Evolutionary conservation across 306 rosid genomes (phyloP).

Genomic region (Mucuna pruriens): DNA sequence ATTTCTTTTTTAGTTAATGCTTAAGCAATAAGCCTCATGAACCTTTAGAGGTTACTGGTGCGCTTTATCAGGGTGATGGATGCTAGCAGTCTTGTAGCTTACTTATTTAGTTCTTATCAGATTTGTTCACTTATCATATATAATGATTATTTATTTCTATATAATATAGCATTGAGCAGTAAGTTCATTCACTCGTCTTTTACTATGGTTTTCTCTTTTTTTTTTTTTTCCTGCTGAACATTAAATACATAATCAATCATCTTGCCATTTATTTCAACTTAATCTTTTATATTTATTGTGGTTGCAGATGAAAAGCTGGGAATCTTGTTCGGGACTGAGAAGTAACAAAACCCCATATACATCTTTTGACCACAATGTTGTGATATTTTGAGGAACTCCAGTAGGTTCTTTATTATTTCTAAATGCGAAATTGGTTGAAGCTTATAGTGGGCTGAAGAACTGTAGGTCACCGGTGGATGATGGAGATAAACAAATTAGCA

Average conservation of each 20-base stretch:
- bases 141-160: constrained; percentile 25
- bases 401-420: constrained; percentile 5
- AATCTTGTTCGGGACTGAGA: constrained; percentile 19
- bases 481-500: background rate
- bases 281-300: constrained; percentile 31
- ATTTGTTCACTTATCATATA: background rate
- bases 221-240: background rate
- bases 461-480: constrained; percentile 18
- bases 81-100: constrained; percentile 13
- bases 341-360: background rate
- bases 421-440: constrained; percentile 6
- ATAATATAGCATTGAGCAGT: background rate
- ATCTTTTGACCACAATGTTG: too few relatives aligned
- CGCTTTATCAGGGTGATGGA: background rate
- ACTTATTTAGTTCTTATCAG: constrained; percentile 2
- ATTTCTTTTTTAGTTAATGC: constrained; percentile 20
- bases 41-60: constrained; percentile 8
- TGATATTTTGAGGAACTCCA: constrained; percentile 18
- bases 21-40: background rate
- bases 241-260: constrained; percentile 18
- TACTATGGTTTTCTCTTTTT: background rate
- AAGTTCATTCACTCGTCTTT: constrained; percentile 28
- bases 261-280: constrained; percentile 36
- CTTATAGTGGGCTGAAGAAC: constrained; percentile 1
- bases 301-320: constrained; percentile 56